Base-by-base conservation (phyloP, 2,329 filamentous ascomycete species). In the Neobulgaria alba region DNA sequence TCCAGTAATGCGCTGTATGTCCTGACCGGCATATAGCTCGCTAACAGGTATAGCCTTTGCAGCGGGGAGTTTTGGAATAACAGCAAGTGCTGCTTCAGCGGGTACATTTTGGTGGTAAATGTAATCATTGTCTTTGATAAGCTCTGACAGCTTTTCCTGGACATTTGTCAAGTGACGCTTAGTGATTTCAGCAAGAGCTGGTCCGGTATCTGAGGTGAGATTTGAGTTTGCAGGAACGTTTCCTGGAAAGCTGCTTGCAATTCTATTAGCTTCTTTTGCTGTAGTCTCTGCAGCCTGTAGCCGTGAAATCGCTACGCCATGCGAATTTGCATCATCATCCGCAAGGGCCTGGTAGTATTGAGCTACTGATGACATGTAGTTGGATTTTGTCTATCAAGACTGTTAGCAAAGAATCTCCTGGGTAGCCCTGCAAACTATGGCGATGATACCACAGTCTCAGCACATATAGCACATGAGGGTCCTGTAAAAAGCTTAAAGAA, bases 41-140 rank as follows among this genome's bases (percentile, higher is more conserved):
- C 85, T 94, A 20, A 98, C 90, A 0, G 92, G 90, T 47, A 98
- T 96, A 3, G 92, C 88, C 62, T 98, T 98, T 5, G 92, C 89
- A 1, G 92, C 93, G 3, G 90, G 88, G 12, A 96, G 72, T 61
- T 96, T 98, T 3, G 88, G 75, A 36, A 98, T 88, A 1, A 82
- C 74, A 1, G 85, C 68, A 10, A 98, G 67, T 19, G 82, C 82
- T 3, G 88, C 85, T 61, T 95, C 88, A 8, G 82, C 80, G 0
- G 92, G 90, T 2, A 98, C 82, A 1, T 79, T 81, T 54, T 96
- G 87, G 60, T 98, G 92, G 58, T 98, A 98, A 59, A 98, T 95
- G 62, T 92, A 96, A 60, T 98, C 92, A 53, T 98, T 98, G 62
- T 98, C 92, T 57, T 94, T 95, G 52, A 75, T 72, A 36, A 89